These are phyloP conservation scores for Chaetoceros tenuissimus DNA, from an alignment of 108 stramenopile species.

Conservation along the genomic window DNA sequence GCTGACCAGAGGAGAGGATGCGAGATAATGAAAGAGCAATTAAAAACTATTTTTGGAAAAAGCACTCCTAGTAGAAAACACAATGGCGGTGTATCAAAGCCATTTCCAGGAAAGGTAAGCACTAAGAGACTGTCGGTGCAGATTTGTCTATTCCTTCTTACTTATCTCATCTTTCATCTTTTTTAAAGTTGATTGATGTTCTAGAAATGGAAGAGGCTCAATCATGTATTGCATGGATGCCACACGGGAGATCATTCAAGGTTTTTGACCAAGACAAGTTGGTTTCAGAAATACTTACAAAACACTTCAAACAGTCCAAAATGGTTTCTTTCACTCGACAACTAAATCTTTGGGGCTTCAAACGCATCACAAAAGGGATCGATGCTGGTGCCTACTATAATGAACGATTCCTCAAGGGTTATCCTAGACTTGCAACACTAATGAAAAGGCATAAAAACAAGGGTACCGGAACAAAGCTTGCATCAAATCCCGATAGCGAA, in stretches of 20 bases:
- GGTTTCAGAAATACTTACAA: constrained; percentile 33
- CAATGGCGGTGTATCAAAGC: constrained; percentile 36
- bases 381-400: constrained; percentile 56
- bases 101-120: constrained; percentile 38
- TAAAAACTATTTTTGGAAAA: constrained; percentile 22
- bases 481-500: constrained; percentile 44
- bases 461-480: constrained; percentile 47
- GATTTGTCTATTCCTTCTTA: not conserved
- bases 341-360: constrained; percentile 73
- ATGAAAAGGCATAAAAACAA: constrained; percentile 49
- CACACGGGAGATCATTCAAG: constrained; percentile 53
- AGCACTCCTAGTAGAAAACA: constrained; percentile 37
- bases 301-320: constrained; percentile 71
- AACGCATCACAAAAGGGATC: constrained; percentile 45
- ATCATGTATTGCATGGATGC: constrained; percentile 38
- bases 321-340: constrained; percentile 68
- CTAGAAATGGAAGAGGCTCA: constrained; percentile 21
- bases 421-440: constrained; percentile 32
- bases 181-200: constrained; percentile 19
- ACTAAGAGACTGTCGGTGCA: not conserved
- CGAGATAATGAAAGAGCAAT: not conserved
- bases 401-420: constrained; percentile 39
- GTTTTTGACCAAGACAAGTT: constrained; percentile 60
- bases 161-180: not conserved
- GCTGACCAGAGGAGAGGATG: constrained; percentile 8